Base-by-base conservation (phyloP, 2,329 filamentous ascomycete genomes). In the Neonectria ditissima region DNA sequence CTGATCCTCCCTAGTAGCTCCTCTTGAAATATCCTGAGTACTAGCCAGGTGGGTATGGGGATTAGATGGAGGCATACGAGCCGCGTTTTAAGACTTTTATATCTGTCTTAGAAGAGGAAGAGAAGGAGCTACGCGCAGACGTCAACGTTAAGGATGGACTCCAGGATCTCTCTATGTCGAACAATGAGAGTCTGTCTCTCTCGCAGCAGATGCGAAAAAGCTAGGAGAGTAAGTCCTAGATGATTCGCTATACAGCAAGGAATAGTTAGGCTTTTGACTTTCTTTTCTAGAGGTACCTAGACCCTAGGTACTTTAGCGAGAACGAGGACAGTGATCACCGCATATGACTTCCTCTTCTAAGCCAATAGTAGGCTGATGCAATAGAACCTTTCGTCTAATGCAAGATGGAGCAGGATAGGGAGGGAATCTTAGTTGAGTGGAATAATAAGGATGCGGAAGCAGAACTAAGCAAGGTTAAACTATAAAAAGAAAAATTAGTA, bases 181-280 rank as follows among this genome's bases (percentile, higher is more conserved):
- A 7, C 44, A 32, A 14, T 28, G 39, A 5, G 14, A 44, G 18
- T 8, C 18, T 18, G 11, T 14, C 13, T 5, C 71, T 80, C 10
- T 80, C 76, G 1, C 59, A 58, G 18, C 62, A 73, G 2, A 81
- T 81, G 78, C 60, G 73, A 8, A 69, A 77, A 30, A 79, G 76
- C 62, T 80, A 77, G 79, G 74, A 78, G 26, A 77, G 65, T 3
- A 62, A 71, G 10, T 65, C 68, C 2, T 79, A 76, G 66, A 74
- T 74, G 74, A 24, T 80, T 18, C 75, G 69, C 55, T 79, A 79
- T 34, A 78, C 74, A 2, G 75, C 74, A 4, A 75, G 76, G 51
- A 79, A 78, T 34, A 79, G 76, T 56, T 80, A 76, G 75, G 76
- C 73, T 0, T 79, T 81, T 65, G 79, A 81, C 58, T 66, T 68